Evolutionary conservation across 2,329 filamentous ascomycete species (phyloP), one percentile per base, ranked within the genome.

Genomic region (Didymella keratinophila): DNA sequence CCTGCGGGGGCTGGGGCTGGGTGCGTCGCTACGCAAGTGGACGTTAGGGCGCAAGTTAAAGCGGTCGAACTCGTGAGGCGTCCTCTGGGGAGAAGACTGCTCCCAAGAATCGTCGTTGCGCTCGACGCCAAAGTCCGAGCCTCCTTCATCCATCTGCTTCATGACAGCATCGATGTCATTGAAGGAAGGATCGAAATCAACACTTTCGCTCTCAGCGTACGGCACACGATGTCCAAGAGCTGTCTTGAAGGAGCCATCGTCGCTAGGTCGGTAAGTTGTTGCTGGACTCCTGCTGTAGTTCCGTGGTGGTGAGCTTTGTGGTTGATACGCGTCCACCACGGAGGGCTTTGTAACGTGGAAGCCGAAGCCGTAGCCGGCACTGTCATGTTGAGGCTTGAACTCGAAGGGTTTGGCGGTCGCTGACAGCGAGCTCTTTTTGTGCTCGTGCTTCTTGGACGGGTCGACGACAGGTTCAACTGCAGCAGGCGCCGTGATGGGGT

Each of bases 131-230:
- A 90, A 86, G 50, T 89, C 87, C 1, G 89, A 90, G 64, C 92
- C 87, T 46, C 83, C 86, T 58, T 88, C 85, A 68, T 92, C 89
- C 68, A 97, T 84, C 60, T 95, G 89, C 64, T 89, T 87, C 92
- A 98, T 97, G 51, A 97, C 88, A 43, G 90, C 92, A 79, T 97
- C 93, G 69, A 97, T 93, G 72, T 97, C 93, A 66, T 94, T 89
- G 67, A 91, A 91, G 0, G 88, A 82, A 32, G 81, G 62, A 27
- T 76, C 69, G 47, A 75, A 74, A 43, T 76, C 76, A 41, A 75
- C 67, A 52, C 72, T 74, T 55, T 77, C 76, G 52, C 71, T 76
- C 34, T 76, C 72, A 18, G 75, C 66, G 51, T 77, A 78, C 7
- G 70, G 39, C 25, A 56, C 67, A 20, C 63, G 62, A 16, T 64